Evolutionary conservation across 768 basidiomycete genomes (phyloP).

Genomic region (Tulasnella calospora): DNA sequence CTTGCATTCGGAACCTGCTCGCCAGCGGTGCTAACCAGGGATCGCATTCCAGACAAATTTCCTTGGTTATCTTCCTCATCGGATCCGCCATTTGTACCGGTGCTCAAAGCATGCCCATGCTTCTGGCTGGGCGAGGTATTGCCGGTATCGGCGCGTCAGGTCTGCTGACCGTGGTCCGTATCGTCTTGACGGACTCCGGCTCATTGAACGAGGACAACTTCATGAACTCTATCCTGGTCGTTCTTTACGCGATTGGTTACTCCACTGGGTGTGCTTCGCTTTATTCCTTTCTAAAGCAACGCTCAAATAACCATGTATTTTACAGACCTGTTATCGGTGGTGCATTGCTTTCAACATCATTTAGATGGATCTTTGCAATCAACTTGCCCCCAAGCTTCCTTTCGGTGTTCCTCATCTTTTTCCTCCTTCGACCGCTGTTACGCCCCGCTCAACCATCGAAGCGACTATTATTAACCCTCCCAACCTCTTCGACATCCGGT

Average conservation of each 20-base stretch:
- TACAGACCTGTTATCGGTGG: slow-evolving; percentile 47
- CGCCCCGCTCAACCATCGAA: slow-evolving; percentile 24
- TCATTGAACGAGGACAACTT: slow-evolving; percentile 44
- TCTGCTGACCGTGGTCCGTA: slow-evolving; percentile 36
- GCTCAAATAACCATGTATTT: not conserved
- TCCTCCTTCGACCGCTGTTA: slow-evolving; percentile 40
- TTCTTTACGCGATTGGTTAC: slow-evolving; percentile 45
- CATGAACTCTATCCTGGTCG: slow-evolving; percentile 43
- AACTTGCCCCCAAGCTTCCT: slow-evolving; percentile 44
- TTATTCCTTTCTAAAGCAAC: not conserved
- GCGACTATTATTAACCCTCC: slow-evolving; percentile 14
- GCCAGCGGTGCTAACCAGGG: not conserved
- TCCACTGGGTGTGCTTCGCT: slow-evolving; percentile 16
- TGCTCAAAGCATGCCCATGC: slow-evolving; percentile 44
- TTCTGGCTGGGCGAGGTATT: slow-evolving; percentile 45
- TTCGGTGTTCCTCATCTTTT: slow-evolving; percentile 41
- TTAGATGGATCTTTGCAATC: slow-evolving; percentile 55
- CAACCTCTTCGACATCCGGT: slow-evolving; percentile 26
- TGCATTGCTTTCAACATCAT: slow-evolving; percentile 40
- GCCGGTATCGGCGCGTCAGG: slow-evolving; percentile 31
- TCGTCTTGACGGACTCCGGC: slow-evolving; percentile 44
- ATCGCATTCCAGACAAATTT: slow-evolving; percentile 35
- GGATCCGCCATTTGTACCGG: slow-evolving; percentile 49
- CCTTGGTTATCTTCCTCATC: slow-evolving; percentile 44
- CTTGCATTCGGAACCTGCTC: not conserved